Evolutionary conservation across 495 filamentous ascomycete species (phyloP).

Genomic region (Symbiotaphrina buchneri): DNA sequence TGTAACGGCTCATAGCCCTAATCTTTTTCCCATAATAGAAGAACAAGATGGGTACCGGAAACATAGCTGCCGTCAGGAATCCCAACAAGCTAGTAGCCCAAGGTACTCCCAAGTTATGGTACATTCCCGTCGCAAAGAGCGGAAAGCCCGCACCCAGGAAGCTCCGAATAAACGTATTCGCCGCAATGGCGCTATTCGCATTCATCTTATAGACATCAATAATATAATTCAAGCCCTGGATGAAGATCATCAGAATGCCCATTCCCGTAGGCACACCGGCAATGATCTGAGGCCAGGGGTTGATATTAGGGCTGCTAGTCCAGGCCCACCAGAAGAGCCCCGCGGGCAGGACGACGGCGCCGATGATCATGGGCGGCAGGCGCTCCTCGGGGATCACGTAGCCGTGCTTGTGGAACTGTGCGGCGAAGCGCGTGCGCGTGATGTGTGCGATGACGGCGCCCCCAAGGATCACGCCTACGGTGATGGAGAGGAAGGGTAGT

Average conservation of each 20-base stretch:
- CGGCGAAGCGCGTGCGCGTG: slow-evolving; percentile 6
- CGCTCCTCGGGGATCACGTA: slow-evolving; percentile 12
- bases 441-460: slow-evolving; percentile 5
- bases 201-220: slow-evolving; percentile 38
- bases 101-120: slow-evolving; percentile 1
- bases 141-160: slow-evolving; percentile 18
- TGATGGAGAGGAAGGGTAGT: slow-evolving; percentile 11
- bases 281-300: slow-evolving; percentile 11
- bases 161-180: slow-evolving; percentile 21
- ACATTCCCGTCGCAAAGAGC: slow-evolving; percentile 11
- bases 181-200: slow-evolving; percentile 26
- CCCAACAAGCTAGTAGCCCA: neutral
- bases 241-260: slow-evolving; percentile 11
- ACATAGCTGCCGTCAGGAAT: neutral
- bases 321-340: slow-evolving; percentile 17
- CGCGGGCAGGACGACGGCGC: slow-evolving; percentile 10
- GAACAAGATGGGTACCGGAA: neutral
- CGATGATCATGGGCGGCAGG: slow-evolving; percentile 13
- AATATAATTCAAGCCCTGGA: slow-evolving; percentile 35
- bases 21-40: neutral
- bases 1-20: neutral
- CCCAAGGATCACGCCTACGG: slow-evolving; percentile 3
- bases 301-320: slow-evolving; percentile 10
- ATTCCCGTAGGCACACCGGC: slow-evolving; percentile 11
- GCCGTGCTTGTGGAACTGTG: slow-evolving; percentile 6